Evolutionary conservation across 2,329 filamentous ascomycete genomes (phyloP), one percentile per base, ranked within the genome.

Genomic region (Hypoxylon sp.): DNA sequence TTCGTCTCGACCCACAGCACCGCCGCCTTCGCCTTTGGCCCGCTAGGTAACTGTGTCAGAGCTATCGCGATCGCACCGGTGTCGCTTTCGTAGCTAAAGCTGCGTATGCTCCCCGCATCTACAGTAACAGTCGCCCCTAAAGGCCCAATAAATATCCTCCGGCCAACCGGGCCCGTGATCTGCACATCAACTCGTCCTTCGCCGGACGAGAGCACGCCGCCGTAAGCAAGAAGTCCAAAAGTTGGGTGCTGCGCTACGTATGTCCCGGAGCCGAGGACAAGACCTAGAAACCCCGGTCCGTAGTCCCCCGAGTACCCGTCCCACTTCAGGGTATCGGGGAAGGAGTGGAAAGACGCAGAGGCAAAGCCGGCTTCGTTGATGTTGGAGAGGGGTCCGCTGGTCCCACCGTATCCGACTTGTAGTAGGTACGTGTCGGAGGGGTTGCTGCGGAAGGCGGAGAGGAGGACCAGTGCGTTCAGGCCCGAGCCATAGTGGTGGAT

Each of bases 401-500:
- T 83, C 0, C 87, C 87, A 2, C 82, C 87, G 70, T 85, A 89
- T 0, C 85, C 87, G 0, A 86, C 81, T 2, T 85, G 83, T 2
- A 89, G 78, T 1, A 85, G 79, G 62, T 89, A 85, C 6, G 82
- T 75, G 69, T 86, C 82, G 0, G 78, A 73, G 0, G 85, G 79
- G 35, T 83, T 73, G 52, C 79, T 73, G 37, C 85, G 83, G 76
- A 85, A 89, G 2, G 83, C 79, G 1, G 82, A 81, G 2, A 89
- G 82, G 1, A 88, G 78, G 1, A 87, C 85, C 0, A 88, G 81
- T 0, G 86, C 82, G 74, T 89, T 89, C 5, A 89, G 83, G 0
- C 81, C 85, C 0, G 86, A 88, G 17, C 87, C 87, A 70, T 89
- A 90, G 76, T 90, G 88, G 71, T 90, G 87, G 64, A 89, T 84